These are phyloP conservation scores for Puccinia triticina DNA, from an alignment of 1,284 basidiomycete genomes.

Conservation along the genomic window DNA sequence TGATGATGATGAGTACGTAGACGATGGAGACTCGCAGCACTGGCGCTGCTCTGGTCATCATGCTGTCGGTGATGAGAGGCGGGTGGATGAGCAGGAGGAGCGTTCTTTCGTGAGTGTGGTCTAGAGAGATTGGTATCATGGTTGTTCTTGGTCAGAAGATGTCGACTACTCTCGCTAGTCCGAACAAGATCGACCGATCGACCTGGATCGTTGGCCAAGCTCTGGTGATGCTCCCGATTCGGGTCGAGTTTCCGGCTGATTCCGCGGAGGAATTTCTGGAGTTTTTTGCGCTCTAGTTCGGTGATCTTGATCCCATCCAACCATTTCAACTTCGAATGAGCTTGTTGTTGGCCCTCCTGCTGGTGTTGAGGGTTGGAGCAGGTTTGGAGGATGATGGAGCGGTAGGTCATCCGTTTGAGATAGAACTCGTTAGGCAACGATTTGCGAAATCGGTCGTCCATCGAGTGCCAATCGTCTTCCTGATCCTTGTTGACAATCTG, in stretches of 20 bases:
- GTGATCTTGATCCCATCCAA: slow-evolving; percentile 78
- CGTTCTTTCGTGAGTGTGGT: background rate
- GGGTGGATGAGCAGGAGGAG: background rate
- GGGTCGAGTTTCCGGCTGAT: slow-evolving; percentile 49
- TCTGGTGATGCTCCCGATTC: slow-evolving; percentile 3
- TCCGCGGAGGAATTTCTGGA: slow-evolving; percentile 53
- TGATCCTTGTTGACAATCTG: slow-evolving; percentile 44
- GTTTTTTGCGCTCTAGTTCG: slow-evolving; percentile 51
- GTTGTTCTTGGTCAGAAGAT: background rate
- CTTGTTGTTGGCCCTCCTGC: background rate
- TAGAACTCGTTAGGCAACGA: slow-evolving; percentile 84
- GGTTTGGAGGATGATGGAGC: slow-evolving; percentile 78
- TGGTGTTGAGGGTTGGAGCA: slow-evolving; percentile 9
- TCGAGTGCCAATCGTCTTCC: slow-evolving; percentile 55
- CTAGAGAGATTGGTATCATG: background rate
- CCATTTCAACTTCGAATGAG: slow-evolving; percentile 65
- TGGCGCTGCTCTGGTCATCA: background rate
- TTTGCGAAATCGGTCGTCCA: slow-evolving; percentile 82
- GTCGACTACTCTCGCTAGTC: background rate
- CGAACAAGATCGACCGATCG: slow-evolving; percentile 3
- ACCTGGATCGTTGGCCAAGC: background rate
- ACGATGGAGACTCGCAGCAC: background rate
- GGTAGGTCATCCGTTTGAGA: slow-evolving; percentile 79
- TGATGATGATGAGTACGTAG: background rate
- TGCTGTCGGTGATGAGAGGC: slow-evolving; percentile 2